These are phyloP conservation scores for Nemophila menziesii DNA, from an alignment of 257 asterid genomes.

Conservation along the genomic window DNA sequence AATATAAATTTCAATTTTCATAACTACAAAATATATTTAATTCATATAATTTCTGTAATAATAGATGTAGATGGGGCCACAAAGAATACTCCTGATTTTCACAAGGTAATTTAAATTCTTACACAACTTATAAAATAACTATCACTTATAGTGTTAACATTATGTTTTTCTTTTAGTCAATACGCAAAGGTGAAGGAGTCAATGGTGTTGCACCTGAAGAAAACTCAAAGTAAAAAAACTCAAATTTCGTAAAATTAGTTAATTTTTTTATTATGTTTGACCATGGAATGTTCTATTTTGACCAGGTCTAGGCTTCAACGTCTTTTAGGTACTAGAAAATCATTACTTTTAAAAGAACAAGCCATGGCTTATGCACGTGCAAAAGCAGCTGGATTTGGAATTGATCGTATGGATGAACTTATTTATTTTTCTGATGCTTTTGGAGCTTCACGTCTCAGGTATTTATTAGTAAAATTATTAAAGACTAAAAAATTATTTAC, in stretches of 20 bases:
- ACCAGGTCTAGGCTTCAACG: slow-evolving; percentile 58
- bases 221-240: slow-evolving; percentile 50
- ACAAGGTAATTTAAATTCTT: slow-evolving; percentile 32
- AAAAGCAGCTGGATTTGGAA: slow-evolving; percentile 75
- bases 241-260: background rate
- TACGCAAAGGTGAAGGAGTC: slow-evolving; percentile 33
- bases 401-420: slow-evolving; percentile 59
- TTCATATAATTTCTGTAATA: background rate
- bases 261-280: background rate
- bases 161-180: slow-evolving; percentile 22
- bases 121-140: background rate
- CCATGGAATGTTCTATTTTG: slow-evolving; percentile 6
- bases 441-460: slow-evolving; percentile 80
- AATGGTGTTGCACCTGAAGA: slow-evolving; percentile 40
- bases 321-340: slow-evolving; percentile 64
- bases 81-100: slow-evolving; percentile 29
- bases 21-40: background rate
- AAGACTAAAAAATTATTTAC: background rate
- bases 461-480: background rate
- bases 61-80: slow-evolving; percentile 34
- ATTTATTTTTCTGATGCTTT: slow-evolving; percentile 65
- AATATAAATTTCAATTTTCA: background rate
- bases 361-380: slow-evolving; percentile 96
- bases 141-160: background rate
- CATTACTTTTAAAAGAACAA: slow-evolving; percentile 67